Base-by-base conservation (phyloP, 179 eudicot genomes). In the Silene vulgaris region DNA sequence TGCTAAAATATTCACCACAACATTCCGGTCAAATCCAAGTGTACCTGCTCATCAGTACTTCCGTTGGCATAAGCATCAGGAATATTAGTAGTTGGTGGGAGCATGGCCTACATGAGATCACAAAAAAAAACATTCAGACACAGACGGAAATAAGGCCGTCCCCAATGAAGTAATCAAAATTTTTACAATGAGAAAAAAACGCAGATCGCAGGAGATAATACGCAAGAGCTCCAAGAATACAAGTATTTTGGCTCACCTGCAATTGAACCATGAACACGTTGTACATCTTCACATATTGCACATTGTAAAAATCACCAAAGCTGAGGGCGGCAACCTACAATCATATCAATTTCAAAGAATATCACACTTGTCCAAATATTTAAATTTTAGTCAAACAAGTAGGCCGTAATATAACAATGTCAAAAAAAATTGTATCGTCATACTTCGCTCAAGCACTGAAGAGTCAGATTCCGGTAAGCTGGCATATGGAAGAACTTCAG, bases 371-470 rank as follows among this genome's bases (percentile, higher is more conserved):
- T 14, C 26, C 43, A 54, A 52, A 54, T 54, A 17, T 50, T 17
- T 57, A 59, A 71, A 0, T 32, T 7, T 8, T n/a, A 6, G 26
- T n/a, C 21, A 4, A 19, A 57, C 29, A 65, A 12, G n/a, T 11
- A 69, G 7, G 29, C 20, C 5, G 43, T 65, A n/a, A 77, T 28
- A 29, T 14, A 57, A 9, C 16, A 62, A 35, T 23, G 69, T 0
- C 23, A 12, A 75, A 54, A 29, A 12, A 75, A 29, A 2, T 63
- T 6, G 6, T 5, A 71, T 29, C 40, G 20, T 14, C 30, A 77
- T 83, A 96, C 99, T 93, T 96, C 99, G 29, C 97, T 91, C 78
- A 93, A 84, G 75, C 99, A 96, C 72, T 93, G 99, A 30, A 96
- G 98, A 26, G 96, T 91, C 48, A 93, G 91, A 85, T 96, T 96